Conservation (phyloP, 2,329 filamentous ascomycete species). For the Cladophialophora psammophila region DNA sequence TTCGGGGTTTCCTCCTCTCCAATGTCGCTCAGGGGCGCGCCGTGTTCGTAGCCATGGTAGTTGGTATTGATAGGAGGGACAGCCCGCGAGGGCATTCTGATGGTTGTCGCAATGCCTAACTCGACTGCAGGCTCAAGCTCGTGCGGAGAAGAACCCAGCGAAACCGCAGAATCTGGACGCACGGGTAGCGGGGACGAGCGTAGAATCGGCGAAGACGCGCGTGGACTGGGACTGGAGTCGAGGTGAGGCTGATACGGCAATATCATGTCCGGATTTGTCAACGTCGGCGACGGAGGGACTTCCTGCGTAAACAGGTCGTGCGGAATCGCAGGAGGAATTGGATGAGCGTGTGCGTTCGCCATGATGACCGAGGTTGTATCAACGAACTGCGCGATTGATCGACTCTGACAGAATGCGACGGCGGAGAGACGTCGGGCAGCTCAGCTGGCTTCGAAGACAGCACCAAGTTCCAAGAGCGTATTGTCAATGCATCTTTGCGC, state of each 20-base stretch:
- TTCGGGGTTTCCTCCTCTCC: slow-evolving; percentile 51
- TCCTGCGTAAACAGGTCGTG: slow-evolving; percentile 35
- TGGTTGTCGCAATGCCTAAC: slow-evolving; percentile 35
- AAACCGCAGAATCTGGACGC: slow-evolving; percentile 26
- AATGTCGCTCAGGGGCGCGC: slow-evolving; percentile 55
- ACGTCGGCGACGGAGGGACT: slow-evolving; percentile 75
- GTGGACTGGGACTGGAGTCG: slow-evolving; percentile 26
- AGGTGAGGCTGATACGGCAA: slow-evolving; percentile 60
- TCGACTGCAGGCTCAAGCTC: slow-evolving; percentile 27
- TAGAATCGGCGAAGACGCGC: slow-evolving; percentile 32
- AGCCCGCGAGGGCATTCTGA: slow-evolving; percentile 32
- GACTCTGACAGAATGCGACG: slow-evolving; percentile 20
- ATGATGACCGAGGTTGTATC: slow-evolving; percentile 14
- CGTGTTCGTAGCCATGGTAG: slow-evolving; percentile 48
- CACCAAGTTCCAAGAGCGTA: not conserved
- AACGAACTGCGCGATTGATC: not conserved
- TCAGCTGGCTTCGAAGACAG: slow-evolving; percentile 13
- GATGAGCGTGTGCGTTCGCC: slow-evolving; percentile 29
- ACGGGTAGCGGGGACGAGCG: slow-evolving; percentile 24
- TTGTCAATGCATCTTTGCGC: not conserved
- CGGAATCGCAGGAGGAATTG: slow-evolving; percentile 33
- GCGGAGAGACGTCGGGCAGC: slow-evolving; percentile 6
- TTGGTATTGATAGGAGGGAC: slow-evolving; percentile 32
- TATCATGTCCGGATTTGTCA: slow-evolving; percentile 96
- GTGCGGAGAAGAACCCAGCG: slow-evolving; percentile 24